phyloP scores from a whole-genome alignment of 2,329 filamentous ascomycete genomes.

The Elsinoe arachidis region DNA sequence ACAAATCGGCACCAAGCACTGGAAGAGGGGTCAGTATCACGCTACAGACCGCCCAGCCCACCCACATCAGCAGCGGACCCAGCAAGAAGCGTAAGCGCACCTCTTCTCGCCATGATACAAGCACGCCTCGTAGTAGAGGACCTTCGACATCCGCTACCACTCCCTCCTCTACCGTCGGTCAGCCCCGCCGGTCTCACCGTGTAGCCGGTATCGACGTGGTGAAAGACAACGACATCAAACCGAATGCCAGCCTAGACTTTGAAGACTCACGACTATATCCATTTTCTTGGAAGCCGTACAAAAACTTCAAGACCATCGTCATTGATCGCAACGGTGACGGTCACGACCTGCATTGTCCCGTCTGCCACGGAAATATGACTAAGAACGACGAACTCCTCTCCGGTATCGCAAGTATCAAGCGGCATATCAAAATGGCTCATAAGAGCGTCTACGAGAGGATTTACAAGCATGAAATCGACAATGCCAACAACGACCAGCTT shows the following conservation, averaged over 20 bases:
- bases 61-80: too few species aligned
- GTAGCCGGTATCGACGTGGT: not conserved
- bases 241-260: not conserved
- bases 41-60: too few species aligned
- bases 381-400: not conserved
- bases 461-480: too few species aligned
- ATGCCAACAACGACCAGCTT: not conserved
- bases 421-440: not conserved
- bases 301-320: not conserved
- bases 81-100: too few species aligned
- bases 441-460: not conserved
- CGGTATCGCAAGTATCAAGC: not conserved
- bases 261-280: not conserved
- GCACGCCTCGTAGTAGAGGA: too few species aligned
- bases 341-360: not conserved
- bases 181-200: not conserved
- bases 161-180: not conserved
- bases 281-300: not conserved
- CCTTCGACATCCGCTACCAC: too few species aligned
- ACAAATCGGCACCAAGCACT: too few species aligned
- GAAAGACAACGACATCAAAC: not conserved
- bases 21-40: too few species aligned
- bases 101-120: too few species aligned
- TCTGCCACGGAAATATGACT: not conserved
- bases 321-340: not conserved